phyloP scores from a whole-genome alignment of 2,329 filamentous ascomycete species.

The Colletotrichum musae region DNA sequence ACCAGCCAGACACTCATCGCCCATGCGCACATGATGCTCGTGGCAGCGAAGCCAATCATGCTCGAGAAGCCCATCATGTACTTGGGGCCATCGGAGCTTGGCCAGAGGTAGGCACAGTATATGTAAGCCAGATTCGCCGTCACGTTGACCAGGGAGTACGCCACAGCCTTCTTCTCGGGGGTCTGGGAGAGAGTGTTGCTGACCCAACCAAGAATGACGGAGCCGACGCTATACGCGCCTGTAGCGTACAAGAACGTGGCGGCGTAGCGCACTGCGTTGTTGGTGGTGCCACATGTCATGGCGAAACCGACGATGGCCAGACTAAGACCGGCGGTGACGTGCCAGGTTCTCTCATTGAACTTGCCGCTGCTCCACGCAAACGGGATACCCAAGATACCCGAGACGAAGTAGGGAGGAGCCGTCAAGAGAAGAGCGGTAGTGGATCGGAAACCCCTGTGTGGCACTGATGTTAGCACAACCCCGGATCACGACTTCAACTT shows the following conservation, averaged over 20 bases:
- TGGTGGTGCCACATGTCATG: constrained; percentile 24
- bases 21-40: constrained; percentile 38
- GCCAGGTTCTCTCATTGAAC: constrained; percentile 63
- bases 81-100: constrained; percentile 61
- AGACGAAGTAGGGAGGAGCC: constrained; percentile 42
- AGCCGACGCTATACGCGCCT: constrained; percentile 28
- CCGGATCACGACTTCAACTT: background rate
- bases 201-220: constrained; percentile 75
- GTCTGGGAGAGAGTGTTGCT: constrained; percentile 82
- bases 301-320: constrained; percentile 50
- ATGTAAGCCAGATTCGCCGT: constrained; percentile 70
- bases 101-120: constrained; percentile 69
- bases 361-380: constrained; percentile 57
- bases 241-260: constrained; percentile 40
- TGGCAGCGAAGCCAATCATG: constrained; percentile 70
- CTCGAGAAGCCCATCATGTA: constrained; percentile 69
- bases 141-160: constrained; percentile 70
- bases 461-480: background rate
- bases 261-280: constrained; percentile 31
- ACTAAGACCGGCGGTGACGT: constrained; percentile 58
- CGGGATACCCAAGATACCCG: constrained; percentile 44
- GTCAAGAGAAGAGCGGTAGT: constrained; percentile 53
- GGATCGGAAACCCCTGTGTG: constrained; percentile 25
- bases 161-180: constrained; percentile 77
- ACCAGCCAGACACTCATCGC: constrained; percentile 42